Evolutionary conservation across 1,284 basidiomycete genomes (phyloP).

Genomic region (Psilocybe mexicana): DNA sequence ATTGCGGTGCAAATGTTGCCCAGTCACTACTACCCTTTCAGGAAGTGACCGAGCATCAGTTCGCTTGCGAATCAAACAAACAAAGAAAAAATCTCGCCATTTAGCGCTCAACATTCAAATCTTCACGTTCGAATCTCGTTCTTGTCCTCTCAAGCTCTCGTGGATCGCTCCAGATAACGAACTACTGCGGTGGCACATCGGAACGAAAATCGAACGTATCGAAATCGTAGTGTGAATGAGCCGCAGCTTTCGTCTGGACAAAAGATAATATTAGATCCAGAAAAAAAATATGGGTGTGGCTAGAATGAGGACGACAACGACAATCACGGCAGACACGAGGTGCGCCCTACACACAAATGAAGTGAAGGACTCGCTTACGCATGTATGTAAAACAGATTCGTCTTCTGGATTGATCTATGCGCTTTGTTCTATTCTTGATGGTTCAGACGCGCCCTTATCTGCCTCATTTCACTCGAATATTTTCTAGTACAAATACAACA

Average conservation of each 20-base stretch:
- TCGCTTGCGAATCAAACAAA: background rate
- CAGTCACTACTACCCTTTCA: background rate
- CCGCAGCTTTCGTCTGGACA: background rate
- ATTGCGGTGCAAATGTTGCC: background rate
- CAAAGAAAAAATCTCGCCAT: background rate
- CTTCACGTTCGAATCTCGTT: background rate
- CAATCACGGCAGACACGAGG: slow-evolving; percentile 4
- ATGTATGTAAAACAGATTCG: slow-evolving; percentile 10
- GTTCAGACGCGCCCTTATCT: slow-evolving; percentile 10
- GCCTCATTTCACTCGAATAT: slow-evolving; percentile 17
- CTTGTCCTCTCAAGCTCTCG: background rate
- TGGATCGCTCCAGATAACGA: background rate
- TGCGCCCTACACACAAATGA: slow-evolving; percentile 12
- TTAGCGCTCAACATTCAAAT: background rate
- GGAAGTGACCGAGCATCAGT: background rate
- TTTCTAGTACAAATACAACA: slow-evolving; percentile 16
- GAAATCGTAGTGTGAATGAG: background rate
- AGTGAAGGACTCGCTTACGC: slow-evolving; percentile 1
- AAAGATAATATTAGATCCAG: background rate
- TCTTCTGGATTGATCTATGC: slow-evolving; percentile 6
- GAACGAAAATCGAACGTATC: background rate
- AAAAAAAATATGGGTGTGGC: background rate
- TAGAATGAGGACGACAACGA: background rate
- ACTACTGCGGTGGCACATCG: background rate
- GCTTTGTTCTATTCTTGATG: slow-evolving; percentile 1